These are phyloP conservation scores for Dryadomyces quercus-mongolicae DNA, from an alignment of 2,329 filamentous ascomycete genomes.

Conservation along the genomic window DNA sequence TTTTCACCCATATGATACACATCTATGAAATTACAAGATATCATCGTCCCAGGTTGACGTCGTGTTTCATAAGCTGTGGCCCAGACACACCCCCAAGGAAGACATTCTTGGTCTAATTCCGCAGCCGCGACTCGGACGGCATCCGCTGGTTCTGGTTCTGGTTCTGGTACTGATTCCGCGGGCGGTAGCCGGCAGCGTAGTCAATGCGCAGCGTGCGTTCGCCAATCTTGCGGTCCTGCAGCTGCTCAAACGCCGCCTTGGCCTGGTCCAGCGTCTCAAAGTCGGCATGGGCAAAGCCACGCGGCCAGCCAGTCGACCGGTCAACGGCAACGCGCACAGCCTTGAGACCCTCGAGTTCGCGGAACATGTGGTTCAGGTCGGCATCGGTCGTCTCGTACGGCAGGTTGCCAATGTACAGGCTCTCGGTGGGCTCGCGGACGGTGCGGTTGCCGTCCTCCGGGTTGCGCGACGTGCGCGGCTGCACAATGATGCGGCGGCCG, in stretches of 20 bases:
- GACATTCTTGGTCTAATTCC: background rate
- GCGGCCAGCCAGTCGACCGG: conserved; percentile 63
- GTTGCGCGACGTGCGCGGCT: conserved; percentile 8
- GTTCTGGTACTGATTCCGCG: too few species aligned
- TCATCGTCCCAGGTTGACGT: background rate
- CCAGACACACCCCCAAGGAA: too few species aligned
- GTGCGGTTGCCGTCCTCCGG: background rate
- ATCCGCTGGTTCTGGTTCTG: too few species aligned
- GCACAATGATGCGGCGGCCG: conserved; percentile 21
- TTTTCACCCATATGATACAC: background rate
- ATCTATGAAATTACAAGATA: background rate
- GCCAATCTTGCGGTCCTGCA: conserved; percentile 48
- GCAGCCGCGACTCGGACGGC: too few species aligned
- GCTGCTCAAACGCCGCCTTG: conserved; percentile 40
- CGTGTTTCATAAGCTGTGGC: background rate
- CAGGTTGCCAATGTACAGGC: conserved; percentile 72
- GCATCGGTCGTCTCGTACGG: conserved; percentile 75
- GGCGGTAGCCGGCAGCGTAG: conserved; percentile 22
- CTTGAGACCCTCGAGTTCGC: conserved; percentile 52
- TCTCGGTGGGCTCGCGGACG: conserved; percentile 13
- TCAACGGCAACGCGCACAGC: conserved; percentile 78
- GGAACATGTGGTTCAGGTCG: conserved; percentile 70
- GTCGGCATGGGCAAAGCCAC: conserved; percentile 77
- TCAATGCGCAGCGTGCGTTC: conserved; percentile 55
- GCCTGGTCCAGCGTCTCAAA: conserved; percentile 59